Percentiles rank a stretch among this genome's conserved stretches.
These are phyloP conservation scores for Ophiocordyceps australis DNA, from an alignment of 2,329 filamentous ascomycete species.

Conservation along the genomic window DNA sequence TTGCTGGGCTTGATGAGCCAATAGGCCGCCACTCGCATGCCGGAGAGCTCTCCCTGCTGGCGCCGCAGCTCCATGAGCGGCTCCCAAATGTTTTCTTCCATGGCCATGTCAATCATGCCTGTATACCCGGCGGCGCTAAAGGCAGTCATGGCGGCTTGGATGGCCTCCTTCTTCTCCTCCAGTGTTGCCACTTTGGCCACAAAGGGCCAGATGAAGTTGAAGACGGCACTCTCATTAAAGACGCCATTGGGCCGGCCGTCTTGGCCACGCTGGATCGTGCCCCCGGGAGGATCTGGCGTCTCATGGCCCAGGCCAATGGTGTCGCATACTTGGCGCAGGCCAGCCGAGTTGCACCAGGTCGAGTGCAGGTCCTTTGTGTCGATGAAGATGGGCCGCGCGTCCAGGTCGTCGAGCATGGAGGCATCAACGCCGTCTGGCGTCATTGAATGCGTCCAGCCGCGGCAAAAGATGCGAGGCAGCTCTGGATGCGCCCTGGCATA, in stretches of 20 bases:
- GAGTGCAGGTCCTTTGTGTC: slow-evolving; percentile 39
- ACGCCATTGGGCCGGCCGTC: slow-evolving; percentile 28
- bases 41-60: slow-evolving; percentile 9
- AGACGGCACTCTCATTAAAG: slow-evolving; percentile 30
- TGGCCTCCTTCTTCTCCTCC: slow-evolving; percentile 26
- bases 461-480: slow-evolving; percentile 29
- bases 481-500: slow-evolving; percentile 27
- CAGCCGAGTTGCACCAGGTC: slow-evolving; percentile 35
- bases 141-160: slow-evolving; percentile 26
- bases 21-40: slow-evolving; percentile 32
- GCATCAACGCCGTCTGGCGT: slow-evolving; percentile 25
- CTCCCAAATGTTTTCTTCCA: slow-evolving; percentile 39
- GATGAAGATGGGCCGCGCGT: slow-evolving; percentile 34
- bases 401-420: slow-evolving; percentile 27
- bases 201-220: slow-evolving; percentile 36
- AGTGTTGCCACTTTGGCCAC: slow-evolving; percentile 26
- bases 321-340: slow-evolving; percentile 21
- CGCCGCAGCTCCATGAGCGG: slow-evolving; percentile 24
- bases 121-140: slow-evolving; percentile 35
- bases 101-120: slow-evolving; percentile 40
- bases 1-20: slow-evolving; percentile 34
- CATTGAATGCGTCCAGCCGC: slow-evolving; percentile 36
- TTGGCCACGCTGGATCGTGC: slow-evolving; percentile 29
- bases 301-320: slow-evolving; percentile 20
- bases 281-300: slow-evolving; percentile 27